phyloP scores from a whole-genome alignment of 352 stramenopile genomes.

The Albugo candida region DNA sequence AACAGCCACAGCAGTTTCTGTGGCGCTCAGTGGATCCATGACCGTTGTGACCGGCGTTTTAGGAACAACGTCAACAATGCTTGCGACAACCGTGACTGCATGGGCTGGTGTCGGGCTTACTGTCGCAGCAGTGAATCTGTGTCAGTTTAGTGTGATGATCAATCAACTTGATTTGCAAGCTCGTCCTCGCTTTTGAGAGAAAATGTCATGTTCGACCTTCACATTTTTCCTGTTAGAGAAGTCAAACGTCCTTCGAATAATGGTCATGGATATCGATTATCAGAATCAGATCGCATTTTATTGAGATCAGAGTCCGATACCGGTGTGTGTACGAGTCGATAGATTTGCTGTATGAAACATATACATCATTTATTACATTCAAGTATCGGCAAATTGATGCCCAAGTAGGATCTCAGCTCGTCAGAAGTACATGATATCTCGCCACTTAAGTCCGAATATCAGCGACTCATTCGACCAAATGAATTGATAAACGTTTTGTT shows the following conservation, averaged over 20 bases:
- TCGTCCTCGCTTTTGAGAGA: slow-evolving; percentile 36
- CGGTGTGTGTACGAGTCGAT: no score
- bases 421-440: no score
- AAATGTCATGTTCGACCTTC: slow-evolving; percentile 39
- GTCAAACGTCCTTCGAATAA: slow-evolving; percentile 1
- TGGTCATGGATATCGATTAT: slow-evolving; percentile 12
- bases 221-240: slow-evolving; percentile 49
- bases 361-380: no score
- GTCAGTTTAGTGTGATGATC: slow-evolving; percentile 68
- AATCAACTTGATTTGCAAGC: slow-evolving; percentile 71
- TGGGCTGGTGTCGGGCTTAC: slow-evolving; percentile 46
- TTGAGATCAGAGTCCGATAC: slow-evolving; percentile 13
- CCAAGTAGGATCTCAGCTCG: no score
- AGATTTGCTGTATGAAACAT: no score
- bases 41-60: slow-evolving; percentile 37
- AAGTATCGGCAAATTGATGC: no score
- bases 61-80: slow-evolving; percentile 14
- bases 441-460: no score
- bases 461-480: no score
- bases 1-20: slow-evolving; percentile 34
- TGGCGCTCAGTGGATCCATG: slow-evolving; percentile 37
- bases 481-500: no score
- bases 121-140: slow-evolving; percentile 50
- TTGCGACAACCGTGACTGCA: slow-evolving; percentile 29
- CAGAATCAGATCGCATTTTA: slow-evolving; percentile 6